Evolutionary conservation across 78 protist genomes (phyloP), one percentile per base, ranked within the genome.

Genomic region (Guillardia theta): DNA sequence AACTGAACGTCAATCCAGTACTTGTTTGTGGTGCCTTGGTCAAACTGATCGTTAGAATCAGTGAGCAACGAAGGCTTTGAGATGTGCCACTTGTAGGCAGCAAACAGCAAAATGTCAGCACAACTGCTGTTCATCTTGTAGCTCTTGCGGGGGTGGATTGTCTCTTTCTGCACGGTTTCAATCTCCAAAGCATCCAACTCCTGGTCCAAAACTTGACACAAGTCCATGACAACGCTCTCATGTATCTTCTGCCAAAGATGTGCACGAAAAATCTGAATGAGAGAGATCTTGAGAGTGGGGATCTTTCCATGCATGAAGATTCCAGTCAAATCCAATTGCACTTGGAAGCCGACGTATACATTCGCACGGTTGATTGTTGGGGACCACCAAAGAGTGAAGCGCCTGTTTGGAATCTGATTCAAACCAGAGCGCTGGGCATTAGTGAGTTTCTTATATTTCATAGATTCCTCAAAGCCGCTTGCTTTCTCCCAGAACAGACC

Each of bases 301-400:
- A 99, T 98, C 97, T 99, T 99, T 92, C 99, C 99, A 97, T 99
- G 99, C 99, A 99, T 99, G 96, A 99, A 98, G 92, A 99, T 99
- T 94, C 99, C 99, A 0, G 99, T 99, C 47, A 99, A 94, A 50
- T 99, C 99, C 36, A 99, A 97, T 96, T 99, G 99, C 92, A 99
- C 99, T 93, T 98, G 98, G 98, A 98, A 99, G 48, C 99, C 99
- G 37, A 99, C 99, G 96, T 99, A 99, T 9, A 99, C 99, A 95
- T 99, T 99, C 92, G 99, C 99, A 44, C 99, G 95, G 94, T 99
- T 99, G 98, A 99, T 99, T n/a, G 99, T 99, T 53, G 99, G 99
- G 50, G 99, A 98, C 99, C 99, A 99, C 99, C 99, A 99, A 47
- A 99, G 98, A 44, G 99, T 99, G 96, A 99, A 99, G 48, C 99